Evolutionary conservation across 2,329 filamentous ascomycete genomes (phyloP).

Genomic region (Penicillium frequentans): DNA sequence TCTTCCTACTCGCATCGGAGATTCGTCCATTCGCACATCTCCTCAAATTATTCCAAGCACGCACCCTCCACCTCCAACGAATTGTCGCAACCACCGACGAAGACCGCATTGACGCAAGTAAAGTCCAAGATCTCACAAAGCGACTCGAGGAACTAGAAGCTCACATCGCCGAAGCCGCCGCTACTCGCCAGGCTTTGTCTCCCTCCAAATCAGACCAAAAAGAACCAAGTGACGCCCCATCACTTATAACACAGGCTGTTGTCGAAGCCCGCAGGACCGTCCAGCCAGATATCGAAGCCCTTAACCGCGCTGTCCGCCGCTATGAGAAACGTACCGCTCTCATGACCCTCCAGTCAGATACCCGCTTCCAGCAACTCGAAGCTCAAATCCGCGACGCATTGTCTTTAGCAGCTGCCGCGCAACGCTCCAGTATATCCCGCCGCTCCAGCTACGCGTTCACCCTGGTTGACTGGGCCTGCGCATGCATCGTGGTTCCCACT

Average conservation of each 20-base stretch:
- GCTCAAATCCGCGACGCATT: conserved; percentile 72
- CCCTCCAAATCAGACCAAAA: conserved; percentile 16
- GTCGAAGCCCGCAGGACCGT: conserved; percentile 64
- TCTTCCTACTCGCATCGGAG: conserved; percentile 86
- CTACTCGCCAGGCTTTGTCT: conserved; percentile 21
- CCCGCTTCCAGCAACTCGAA: conserved; percentile 71
- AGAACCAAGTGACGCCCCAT: conserved; percentile 41
- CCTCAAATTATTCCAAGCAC: conserved; percentile 73
- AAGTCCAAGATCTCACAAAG: conserved; percentile 58
- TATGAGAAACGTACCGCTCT: conserved; percentile 87
- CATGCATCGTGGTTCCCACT: conserved; percentile 36
- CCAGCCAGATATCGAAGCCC: conserved; percentile 80
- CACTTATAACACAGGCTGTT: conserved; percentile 41
- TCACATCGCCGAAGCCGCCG: conserved; percentile 46
- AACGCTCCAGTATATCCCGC: conserved; percentile 26
- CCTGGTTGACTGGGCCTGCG: conserved; percentile 38
- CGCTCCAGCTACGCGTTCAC: conserved; percentile 28
- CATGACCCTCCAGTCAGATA: conserved; percentile 73
- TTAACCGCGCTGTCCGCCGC: conserved; percentile 82
- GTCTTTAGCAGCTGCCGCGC: conserved; percentile 73
- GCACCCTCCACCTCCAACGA: conserved; percentile 79
- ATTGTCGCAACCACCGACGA: conserved; percentile 54
- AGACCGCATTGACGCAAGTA: conserved; percentile 26
- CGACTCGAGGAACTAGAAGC: conserved; percentile 71
- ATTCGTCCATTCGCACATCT: conserved; percentile 79